phyloP scores from a whole-genome alignment of 2,329 filamentous ascomycete species.

The Stagonosporopsis tanaceti region DNA sequence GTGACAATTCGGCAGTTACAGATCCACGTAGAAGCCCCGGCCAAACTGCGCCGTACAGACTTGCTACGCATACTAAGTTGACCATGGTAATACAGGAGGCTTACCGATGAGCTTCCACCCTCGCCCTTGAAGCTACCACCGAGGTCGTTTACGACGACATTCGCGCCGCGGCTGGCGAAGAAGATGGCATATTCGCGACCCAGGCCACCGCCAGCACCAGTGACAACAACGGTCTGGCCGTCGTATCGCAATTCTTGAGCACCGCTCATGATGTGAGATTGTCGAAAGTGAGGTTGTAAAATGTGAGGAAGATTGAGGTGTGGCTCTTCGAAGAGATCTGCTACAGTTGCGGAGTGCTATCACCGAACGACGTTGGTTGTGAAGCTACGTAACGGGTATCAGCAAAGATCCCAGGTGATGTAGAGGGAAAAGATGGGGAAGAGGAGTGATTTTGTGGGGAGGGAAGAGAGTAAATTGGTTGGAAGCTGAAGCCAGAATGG shows the following conservation, averaged over 20 bases:
- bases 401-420: constrained; percentile 15
- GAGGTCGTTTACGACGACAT: constrained; percentile 95
- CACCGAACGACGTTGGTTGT: constrained; percentile 11
- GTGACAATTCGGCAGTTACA: neutral
- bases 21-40: neutral
- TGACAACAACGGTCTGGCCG: constrained; percentile 88
- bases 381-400: constrained; percentile 13
- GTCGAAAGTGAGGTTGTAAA: neutral
- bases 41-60: neutral
- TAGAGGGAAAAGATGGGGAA: neutral
- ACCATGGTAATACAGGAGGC: constrained; percentile 26
- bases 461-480: constrained; percentile 5
- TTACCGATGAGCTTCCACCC: constrained; percentile 83
- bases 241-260: constrained; percentile 74
- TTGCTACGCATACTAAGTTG: neutral
- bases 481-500: constrained; percentile 18
- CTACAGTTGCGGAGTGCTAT: constrained; percentile 10
- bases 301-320: neutral
- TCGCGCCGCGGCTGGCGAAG: constrained; percentile 90
- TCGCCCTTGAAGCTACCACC: constrained; percentile 94
- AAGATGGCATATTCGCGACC: constrained; percentile 86
- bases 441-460: neutral
- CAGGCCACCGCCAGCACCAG: constrained; percentile 82
- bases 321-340: neutral
- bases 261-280: constrained; percentile 38